Evolutionary conservation across 2,329 filamentous ascomycete genomes (phyloP), one percentile per base, ranked within the genome.

Genomic region (Rutstroemia sp.): DNA sequence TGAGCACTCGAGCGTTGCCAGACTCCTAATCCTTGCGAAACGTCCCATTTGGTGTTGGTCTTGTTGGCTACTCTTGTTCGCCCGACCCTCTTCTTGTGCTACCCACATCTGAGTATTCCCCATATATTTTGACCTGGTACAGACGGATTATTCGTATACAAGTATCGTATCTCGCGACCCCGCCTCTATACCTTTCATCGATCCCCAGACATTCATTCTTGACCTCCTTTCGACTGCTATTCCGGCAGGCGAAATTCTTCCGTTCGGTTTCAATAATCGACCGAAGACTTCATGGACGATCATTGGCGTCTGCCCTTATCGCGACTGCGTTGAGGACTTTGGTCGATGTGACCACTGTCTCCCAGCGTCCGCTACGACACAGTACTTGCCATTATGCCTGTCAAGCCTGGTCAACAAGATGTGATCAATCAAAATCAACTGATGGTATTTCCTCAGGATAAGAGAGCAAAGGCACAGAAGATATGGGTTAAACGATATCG

Each of bases 401-500:
- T 64, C 58, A 63, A 62, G 62, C 62, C 59, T 30, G 58, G 61
- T 52, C 62, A 62, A 58, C 57, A 61, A 44, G 59, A 66, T 63
- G 64, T 59, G 46, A 59, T 58, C 46, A 56, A 55, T n/a, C 56
- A 64, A 37, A 56, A 59, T 41, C 53, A 51, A 41, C 25, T 53
- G 49, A 37, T 44, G 54, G 37, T 56, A 45, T 38, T 48, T 57
- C 38, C 53, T 37, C 53, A 55, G 56, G 54, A 53, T 25, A 19
- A 46, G 42, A 62, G 41, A 47, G 54, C 50, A n/a, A 57, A 47
- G 30, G 54, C 54, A 14, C 60, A 74, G 49, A 79, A 75, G 66
- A 70, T 68, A 66, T 86, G 86, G 75, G 77, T 87, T 67, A 91
- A 90, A 74, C 80, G 79, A 63, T 92, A 94, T 72, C 82, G 88